These are phyloP conservation scores for Vigna reflexopilosa DNA, from an alignment of 306 rosid genomes.

Conservation along the genomic window DNA sequence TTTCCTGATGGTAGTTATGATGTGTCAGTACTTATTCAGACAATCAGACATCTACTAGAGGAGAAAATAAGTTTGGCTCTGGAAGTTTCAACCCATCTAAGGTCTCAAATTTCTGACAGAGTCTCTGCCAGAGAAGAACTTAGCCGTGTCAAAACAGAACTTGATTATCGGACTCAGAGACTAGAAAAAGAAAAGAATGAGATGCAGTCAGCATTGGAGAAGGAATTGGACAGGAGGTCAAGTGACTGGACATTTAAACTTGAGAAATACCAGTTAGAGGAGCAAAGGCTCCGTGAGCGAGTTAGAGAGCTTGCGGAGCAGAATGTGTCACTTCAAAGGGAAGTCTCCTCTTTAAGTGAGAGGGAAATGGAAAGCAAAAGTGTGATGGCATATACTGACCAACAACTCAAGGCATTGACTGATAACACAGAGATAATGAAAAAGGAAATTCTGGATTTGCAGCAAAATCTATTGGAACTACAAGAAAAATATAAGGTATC, in stretches of 20 bases:
- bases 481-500: constrained; percentile 66
- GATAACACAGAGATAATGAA: constrained; percentile 59
- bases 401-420: constrained; percentile 66
- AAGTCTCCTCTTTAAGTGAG: constrained; percentile 71
- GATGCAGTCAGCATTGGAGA: constrained; percentile 84
- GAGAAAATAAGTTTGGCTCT: constrained; percentile 76
- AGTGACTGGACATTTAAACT: constrained; percentile 93
- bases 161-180: constrained; percentile 60
- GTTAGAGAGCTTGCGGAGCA: constrained; percentile 99
- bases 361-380: constrained; percentile 73
- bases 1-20: constrained; percentile 64
- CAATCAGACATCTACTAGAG: constrained; percentile 65
- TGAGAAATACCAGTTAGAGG: constrained; percentile 88
- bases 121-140: constrained; percentile 73
- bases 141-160: constrained; percentile 62
- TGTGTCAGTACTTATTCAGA: constrained; percentile 66
- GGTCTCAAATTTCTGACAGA: constrained; percentile 77
- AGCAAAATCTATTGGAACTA: constrained; percentile 61
- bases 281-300: constrained; percentile 89
- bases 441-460: constrained; percentile 65
- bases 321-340: constrained; percentile 95
- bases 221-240: constrained; percentile 96
- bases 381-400: constrained; percentile 59
- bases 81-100: constrained; percentile 80
- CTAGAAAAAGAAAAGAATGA: constrained; percentile 92